phyloP scores from a whole-genome alignment of 1,139 yeast species.

The Yamadazyma conglobata region DNA sequence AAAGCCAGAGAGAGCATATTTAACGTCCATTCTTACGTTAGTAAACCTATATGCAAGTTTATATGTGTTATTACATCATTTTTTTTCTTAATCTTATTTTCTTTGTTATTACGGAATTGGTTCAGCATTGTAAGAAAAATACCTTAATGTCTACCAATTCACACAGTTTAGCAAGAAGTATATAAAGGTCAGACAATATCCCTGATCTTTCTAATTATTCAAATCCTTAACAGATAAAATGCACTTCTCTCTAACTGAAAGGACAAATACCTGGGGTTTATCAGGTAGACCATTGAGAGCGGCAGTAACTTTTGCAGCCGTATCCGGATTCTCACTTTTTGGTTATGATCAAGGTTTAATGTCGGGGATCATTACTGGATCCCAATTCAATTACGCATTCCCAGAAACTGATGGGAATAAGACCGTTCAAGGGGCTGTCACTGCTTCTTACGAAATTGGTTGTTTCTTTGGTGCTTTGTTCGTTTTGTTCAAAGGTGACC shows the following conservation, averaged over 20 bases:
- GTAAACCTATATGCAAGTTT: too few relatives aligned
- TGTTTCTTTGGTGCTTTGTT: conserved; percentile 72
- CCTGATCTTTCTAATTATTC: too few relatives aligned
- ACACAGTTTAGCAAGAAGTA: too few relatives aligned
- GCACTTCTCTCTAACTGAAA: conserved; percentile 16
- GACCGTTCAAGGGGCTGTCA: conserved; percentile 64
- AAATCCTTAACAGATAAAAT: too few relatives aligned
- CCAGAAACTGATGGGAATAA: conserved; percentile 43
- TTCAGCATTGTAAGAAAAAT: too few relatives aligned
- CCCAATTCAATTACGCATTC: conserved; percentile 54
- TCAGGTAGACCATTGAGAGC: conserved; percentile 41
- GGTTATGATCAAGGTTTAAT: conserved; percentile 83
- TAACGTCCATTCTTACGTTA: too few relatives aligned
- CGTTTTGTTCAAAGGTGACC: conserved; percentile 62
- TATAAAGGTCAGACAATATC: too few relatives aligned
- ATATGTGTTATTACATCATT: too few relatives aligned
- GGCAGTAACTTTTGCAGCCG: conserved; percentile 55
- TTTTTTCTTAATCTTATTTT: too few relatives aligned
- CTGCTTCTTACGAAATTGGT: conserved; percentile 72
- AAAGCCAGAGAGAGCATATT: too few relatives aligned
- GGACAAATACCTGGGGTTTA: conserved; percentile 47
- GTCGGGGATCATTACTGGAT: conserved; percentile 67
- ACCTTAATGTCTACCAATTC: too few relatives aligned
- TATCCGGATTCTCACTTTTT: conserved; percentile 63
- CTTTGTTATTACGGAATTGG: too few relatives aligned